A percentile compares a stretch with the other conserved stretches of the same genome.
phyloP scores from a whole-genome alignment of 1,139 yeast species.

The Magnusiomyces suaveolens region DNA sequence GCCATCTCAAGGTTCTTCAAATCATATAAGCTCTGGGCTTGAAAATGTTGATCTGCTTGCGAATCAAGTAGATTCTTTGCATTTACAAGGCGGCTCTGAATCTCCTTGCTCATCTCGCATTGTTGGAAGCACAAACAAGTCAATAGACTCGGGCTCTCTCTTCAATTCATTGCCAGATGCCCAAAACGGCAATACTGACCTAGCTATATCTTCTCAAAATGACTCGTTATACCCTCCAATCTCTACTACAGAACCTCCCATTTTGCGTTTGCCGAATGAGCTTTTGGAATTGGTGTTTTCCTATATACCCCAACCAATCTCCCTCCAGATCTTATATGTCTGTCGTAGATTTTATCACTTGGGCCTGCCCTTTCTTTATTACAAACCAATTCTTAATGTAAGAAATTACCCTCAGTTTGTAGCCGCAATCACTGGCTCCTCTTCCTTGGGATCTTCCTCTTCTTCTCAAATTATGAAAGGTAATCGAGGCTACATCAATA shows the following conservation, averaged over 20 bases:
- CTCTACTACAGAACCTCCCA: slow-evolving; percentile 17
- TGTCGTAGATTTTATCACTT: slow-evolving; percentile 51
- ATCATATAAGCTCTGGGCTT: slow-evolving; percentile 18
- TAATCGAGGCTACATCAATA: not conserved
- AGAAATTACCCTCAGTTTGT: slow-evolving; percentile 66
- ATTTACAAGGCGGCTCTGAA: slow-evolving; percentile 13
- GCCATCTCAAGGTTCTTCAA: slow-evolving; percentile 15
- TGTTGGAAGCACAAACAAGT: too few species aligned
- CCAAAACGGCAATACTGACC: slow-evolving; percentile 16
- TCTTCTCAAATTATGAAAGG: slow-evolving; percentile 1
- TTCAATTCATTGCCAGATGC: not conserved
- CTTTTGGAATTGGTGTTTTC: slow-evolving; percentile 45
- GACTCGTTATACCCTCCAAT: too few species aligned
- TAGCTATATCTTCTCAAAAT: too few species aligned
- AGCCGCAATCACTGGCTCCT: slow-evolving; percentile 41
- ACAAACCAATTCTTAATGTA: slow-evolving; percentile 51
- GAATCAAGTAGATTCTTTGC: slow-evolving; percentile 24
- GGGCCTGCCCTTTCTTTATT: slow-evolving; percentile 55
- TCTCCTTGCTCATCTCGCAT: slow-evolving; percentile 13
- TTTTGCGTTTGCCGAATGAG: slow-evolving; percentile 46
- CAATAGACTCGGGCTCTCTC: not conserved
- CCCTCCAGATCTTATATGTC: slow-evolving; percentile 46
- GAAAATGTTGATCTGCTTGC: slow-evolving; percentile 22
- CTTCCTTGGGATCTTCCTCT: not conserved
- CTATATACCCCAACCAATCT: slow-evolving; percentile 35